These are phyloP conservation scores for Iberis pinnata DNA, from an alignment of 345 rosid species.

Conservation along the genomic window DNA sequence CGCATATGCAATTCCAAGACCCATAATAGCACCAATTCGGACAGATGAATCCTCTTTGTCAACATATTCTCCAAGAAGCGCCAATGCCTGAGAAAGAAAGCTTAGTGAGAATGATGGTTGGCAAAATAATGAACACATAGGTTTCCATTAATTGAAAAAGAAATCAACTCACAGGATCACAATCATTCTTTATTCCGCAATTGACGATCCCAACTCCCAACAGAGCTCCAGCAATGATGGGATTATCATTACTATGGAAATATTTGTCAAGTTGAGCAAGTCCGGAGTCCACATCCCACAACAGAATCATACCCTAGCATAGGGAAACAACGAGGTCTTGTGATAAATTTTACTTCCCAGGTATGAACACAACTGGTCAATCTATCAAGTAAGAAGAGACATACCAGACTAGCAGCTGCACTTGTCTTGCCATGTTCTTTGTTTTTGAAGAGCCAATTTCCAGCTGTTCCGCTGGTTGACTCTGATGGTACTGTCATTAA, in stretches of 20 bases:
- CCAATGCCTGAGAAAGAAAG: constrained; percentile 58
- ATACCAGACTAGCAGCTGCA: constrained; percentile 93
- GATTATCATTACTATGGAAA: constrained; percentile 72
- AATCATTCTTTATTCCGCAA: constrained; percentile 73
- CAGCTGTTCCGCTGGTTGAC: constrained; percentile 59
- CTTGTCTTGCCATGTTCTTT: constrained; percentile 93
- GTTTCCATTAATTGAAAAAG: background rate
- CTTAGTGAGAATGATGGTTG: constrained; percentile 17
- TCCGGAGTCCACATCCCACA: constrained; percentile 93
- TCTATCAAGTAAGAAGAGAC: constrained; percentile 1
- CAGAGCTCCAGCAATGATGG: constrained; percentile 81
- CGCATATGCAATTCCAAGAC: constrained; percentile 88
- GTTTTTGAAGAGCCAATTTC: constrained; percentile 91
- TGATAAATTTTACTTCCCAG: constrained; percentile 8
- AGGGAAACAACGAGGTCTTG: constrained; percentile 16
- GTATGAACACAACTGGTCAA: constrained; percentile 6
- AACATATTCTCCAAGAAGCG: constrained; percentile 62
- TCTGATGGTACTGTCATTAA: constrained; percentile 82
- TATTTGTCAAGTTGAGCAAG: constrained; percentile 87
- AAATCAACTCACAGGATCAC: constrained; percentile 72
- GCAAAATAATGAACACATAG: background rate
- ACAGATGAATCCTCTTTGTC: constrained; percentile 70
- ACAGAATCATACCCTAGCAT: constrained; percentile 75
- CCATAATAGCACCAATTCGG: constrained; percentile 93
- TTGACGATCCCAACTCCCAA: constrained; percentile 90